Evolutionary conservation across 2,329 filamentous ascomycete species (phyloP).

Genomic region (Ambrosiella beaveri): DNA sequence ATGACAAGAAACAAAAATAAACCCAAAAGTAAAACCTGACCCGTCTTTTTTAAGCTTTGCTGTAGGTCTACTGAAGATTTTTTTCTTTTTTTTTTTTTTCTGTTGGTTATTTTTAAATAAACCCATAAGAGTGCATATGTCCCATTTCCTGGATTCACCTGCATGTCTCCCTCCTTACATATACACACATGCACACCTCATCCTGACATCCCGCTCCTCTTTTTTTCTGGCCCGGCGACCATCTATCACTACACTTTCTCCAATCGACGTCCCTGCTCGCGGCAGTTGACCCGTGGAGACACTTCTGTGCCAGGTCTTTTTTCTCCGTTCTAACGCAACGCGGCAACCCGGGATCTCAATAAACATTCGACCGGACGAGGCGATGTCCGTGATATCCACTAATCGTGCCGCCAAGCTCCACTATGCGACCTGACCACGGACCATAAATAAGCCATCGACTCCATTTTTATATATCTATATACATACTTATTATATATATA

Average conservation of each 20-base stretch:
- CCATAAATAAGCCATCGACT: no score
- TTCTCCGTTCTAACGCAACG: not conserved
- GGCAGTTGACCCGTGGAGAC: not conserved
- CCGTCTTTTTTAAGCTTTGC: not conserved
- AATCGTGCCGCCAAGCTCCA: no score
- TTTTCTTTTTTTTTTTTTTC: not conserved
- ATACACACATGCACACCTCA: not conserved
- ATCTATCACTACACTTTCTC: not conserved
- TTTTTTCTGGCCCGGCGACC: not conserved
- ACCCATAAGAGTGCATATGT: no score
- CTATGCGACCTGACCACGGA: no score
- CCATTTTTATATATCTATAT: no score
- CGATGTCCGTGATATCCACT: no score
- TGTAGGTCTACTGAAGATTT: not conserved
- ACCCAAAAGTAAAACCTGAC: not conserved
- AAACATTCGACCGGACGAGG: no score
- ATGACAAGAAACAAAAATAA: not conserved
- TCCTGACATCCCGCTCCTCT: not conserved
- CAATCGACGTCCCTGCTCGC: not conserved
- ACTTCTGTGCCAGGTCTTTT: not conserved
- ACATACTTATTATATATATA: no score
- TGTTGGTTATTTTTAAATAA: no score
- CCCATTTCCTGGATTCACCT: no score
- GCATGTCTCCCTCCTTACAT: no score
- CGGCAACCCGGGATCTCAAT: no score